Conservation (phyloP, 208 protist genomes). For the Leishmania major region DNA sequence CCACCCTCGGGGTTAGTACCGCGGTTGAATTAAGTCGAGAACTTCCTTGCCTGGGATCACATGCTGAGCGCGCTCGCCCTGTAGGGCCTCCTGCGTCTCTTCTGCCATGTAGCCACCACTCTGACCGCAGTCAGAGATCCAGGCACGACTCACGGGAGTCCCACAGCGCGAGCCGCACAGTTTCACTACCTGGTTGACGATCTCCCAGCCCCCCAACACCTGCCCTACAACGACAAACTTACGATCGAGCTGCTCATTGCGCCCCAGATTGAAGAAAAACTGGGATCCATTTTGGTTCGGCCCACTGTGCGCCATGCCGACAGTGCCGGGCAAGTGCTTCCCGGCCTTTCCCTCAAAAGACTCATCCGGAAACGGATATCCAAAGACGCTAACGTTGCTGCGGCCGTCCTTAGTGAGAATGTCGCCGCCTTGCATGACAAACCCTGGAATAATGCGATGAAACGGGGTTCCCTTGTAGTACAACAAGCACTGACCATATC, state of each 20-base stretch:
- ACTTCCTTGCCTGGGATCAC: slow-evolving; percentile 79
- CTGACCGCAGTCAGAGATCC: slow-evolving; percentile 90
- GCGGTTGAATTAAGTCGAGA: slow-evolving; percentile 76
- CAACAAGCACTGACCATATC: slow-evolving; percentile 59
- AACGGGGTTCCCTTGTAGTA: slow-evolving; percentile 95
- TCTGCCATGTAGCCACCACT: slow-evolving; percentile 74
- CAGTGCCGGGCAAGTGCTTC: slow-evolving; percentile 80
- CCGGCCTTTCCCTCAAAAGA: slow-evolving; percentile 93
- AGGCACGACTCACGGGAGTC: slow-evolving; percentile 84
- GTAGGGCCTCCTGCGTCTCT: slow-evolving; percentile 53
- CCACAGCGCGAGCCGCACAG: slow-evolving; percentile 82
- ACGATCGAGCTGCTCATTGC: slow-evolving; percentile 87
- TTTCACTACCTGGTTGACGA: slow-evolving; percentile 62
- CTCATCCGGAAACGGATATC: slow-evolving; percentile 94
- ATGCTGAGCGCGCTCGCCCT: slow-evolving; percentile 60
- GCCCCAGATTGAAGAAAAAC: slow-evolving; percentile 91
- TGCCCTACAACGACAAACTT: slow-evolving; percentile 94
- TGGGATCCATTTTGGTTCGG: slow-evolving; percentile 92
- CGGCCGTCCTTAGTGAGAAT: slow-evolving; percentile 93
- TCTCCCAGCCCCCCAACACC: slow-evolving; percentile 85
- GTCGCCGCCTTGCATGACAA: slow-evolving; percentile 97
- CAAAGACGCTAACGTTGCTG: slow-evolving; percentile 94
- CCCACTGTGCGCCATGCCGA: slow-evolving; percentile 87
- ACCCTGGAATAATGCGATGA: slow-evolving; percentile 95
- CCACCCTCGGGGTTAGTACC: slow-evolving; percentile 44